Evolutionary conservation across 768 basidiomycete genomes (phyloP).

Genomic region (Amanita exitialis): DNA sequence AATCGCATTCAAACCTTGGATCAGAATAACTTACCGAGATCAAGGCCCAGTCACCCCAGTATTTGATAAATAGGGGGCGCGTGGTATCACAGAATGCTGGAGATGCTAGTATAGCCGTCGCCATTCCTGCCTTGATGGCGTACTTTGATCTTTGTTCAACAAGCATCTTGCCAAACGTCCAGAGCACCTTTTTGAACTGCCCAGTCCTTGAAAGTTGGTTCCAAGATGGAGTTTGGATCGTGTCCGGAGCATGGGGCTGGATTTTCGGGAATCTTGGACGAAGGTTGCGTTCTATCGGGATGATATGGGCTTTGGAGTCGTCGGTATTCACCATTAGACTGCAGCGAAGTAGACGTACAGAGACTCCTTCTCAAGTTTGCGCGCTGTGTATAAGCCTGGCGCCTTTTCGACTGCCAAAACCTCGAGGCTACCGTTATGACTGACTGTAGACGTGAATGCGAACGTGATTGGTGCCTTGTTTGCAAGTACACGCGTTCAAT

Average conservation of each 20-base stretch:
- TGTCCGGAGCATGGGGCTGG: constrained; percentile 75
- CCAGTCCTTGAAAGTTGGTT: constrained; percentile 51
- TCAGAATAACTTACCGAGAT: constrained; percentile 56
- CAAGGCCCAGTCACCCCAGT: constrained; percentile 91
- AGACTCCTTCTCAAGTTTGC: constrained; percentile 16
- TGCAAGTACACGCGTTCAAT: constrained; percentile 70
- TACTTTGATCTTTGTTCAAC: constrained; percentile 75
- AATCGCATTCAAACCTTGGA: background rate
- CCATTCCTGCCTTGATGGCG: constrained; percentile 81
- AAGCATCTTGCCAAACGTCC: constrained; percentile 58
- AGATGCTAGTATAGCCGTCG: constrained; percentile 70
- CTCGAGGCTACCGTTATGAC: constrained; percentile 1
- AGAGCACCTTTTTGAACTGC: constrained; percentile 57
- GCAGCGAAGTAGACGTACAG: constrained; percentile 24
- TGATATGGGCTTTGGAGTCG: constrained; percentile 37
- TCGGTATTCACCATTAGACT: background rate
- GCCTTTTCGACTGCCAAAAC: background rate
- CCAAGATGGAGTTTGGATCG: constrained; percentile 67
- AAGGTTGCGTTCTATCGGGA: constrained; percentile 34
- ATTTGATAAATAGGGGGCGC: constrained; percentile 68
- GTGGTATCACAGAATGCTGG: constrained; percentile 84
- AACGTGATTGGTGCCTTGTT: constrained; percentile 33
- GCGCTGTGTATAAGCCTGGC: background rate
- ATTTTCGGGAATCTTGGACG: constrained; percentile 74
- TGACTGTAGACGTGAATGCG: constrained; percentile 15